Base-by-base conservation (phyloP, 768 basidiomycete species). In the Agaricus sinodeliciosus region DNA sequence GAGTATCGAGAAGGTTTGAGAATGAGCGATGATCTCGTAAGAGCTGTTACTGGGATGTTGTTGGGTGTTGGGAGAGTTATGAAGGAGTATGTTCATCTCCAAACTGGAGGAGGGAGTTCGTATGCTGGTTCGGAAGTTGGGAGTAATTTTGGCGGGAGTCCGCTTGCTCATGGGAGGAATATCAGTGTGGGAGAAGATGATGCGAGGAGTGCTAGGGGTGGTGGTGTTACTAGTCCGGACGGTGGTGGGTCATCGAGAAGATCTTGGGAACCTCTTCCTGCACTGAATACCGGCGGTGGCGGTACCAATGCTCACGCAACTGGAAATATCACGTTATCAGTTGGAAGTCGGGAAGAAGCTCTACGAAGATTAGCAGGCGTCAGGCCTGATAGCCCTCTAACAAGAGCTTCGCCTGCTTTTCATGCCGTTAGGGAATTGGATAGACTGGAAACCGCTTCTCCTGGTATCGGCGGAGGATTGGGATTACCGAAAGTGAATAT, bases 11-110 rank as follows among this genome's bases (percentile, higher is more conserved):
- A 92, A 48, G 77, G 80, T 48, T 57, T 87, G 58, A 73, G 84
- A 60, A 76, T 81, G 50, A 85, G 85, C 55, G 90, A 92, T 63
- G 90, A 92, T 63, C 71, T 90, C 43, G 84, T 91, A 3, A 71
- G 90, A 50, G 82, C 80, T 6, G 71, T 88, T 64, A 92, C 90
- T 7, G 83, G 81, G 39, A 80, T 92, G 54, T 66, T 92, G 58
- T 69, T 91, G n/a, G 84, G 85, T 28, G 74, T 86, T 5, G 88
- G 90, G 28, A 80, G 79, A 64, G 73, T 85, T 9, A 64, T 90
- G 54, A 75, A 81, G 55, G 89, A 90, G 48, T 65, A 74, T 19
- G 67, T 64, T 22, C 62, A 60, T 25, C 65, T 42, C 34, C 67
- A 26, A 52, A 67, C 47, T 40, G 67, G 41, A 9, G 69, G 67